phyloP scores from a whole-genome alignment of 768 basidiomycete species.

The Butyriboletus loyo region DNA sequence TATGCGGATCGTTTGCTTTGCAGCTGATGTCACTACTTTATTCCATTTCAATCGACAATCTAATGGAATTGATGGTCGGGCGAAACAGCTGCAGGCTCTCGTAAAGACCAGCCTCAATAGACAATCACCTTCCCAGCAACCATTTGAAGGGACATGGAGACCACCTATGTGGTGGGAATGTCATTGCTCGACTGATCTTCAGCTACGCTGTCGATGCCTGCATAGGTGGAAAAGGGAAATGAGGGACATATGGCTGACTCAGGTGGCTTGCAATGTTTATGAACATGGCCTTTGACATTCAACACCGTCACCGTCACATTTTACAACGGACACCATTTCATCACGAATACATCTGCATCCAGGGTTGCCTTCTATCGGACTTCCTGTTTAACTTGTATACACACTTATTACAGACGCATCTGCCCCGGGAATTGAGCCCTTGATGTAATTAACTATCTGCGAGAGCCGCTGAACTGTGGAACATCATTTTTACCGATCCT shows the following conservation, averaged over 20 bases:
- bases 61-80: constrained; percentile 3
- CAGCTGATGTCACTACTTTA: constrained; percentile 45
- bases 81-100: constrained; percentile 1
- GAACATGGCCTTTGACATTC: constrained; percentile 29
- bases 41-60: constrained; percentile 32
- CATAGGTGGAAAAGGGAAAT: constrained; percentile 39
- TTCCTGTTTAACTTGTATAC: constrained; percentile 1
- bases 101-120: constrained; percentile 5
- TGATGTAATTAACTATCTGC: background rate
- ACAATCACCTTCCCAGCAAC: constrained; percentile 9
- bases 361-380: constrained; percentile 1
- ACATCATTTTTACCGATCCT: background rate
- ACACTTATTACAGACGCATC: background rate
- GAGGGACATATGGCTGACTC: constrained; percentile 45
- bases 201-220: constrained; percentile 25
- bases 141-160: constrained; percentile 34
- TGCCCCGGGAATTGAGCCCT: background rate
- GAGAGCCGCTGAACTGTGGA: background rate
- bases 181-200: constrained; percentile 24
- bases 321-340: constrained; percentile 4
- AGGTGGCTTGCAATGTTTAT: constrained; percentile 45
- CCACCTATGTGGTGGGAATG: constrained; percentile 35
- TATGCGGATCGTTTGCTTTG: constrained; percentile 50
- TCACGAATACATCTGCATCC: background rate
- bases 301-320: background rate